A percentile compares a stretch with the other conserved stretches of the same genome.
These are phyloP conservation scores for Boletus tomentosulus DNA, from an alignment of 768 basidiomycete species.

Conservation along the genomic window DNA sequence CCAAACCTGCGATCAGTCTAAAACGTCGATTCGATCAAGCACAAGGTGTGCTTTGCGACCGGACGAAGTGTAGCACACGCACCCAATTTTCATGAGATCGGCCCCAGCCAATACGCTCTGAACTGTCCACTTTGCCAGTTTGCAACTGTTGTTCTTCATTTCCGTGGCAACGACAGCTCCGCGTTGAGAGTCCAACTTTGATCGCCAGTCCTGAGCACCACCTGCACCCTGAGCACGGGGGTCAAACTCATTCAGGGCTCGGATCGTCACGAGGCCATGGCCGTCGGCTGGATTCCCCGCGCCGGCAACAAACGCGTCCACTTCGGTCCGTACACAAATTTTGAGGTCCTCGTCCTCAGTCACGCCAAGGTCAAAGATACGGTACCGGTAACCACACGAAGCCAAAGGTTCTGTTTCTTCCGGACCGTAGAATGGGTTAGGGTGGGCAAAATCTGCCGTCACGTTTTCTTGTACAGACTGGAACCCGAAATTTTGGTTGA, in stretches of 20 bases:
- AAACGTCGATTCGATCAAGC: not conserved
- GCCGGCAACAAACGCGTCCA: constrained; percentile 78
- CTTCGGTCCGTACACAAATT: constrained; percentile 92
- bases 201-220: constrained; percentile 97
- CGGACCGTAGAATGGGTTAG: constrained; percentile 94
- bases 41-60: not conserved
- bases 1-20: constrained; percentile 6
- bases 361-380: constrained; percentile 88
- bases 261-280: constrained; percentile 82
- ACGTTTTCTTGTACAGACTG: constrained; percentile 82
- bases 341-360: constrained; percentile 88
- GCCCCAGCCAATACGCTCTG: constrained; percentile 94
- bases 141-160: constrained; percentile 99
- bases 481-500: constrained; percentile 98
- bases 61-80: constrained; percentile 26
- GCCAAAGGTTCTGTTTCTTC: constrained; percentile 95
- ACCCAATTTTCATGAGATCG: constrained; percentile 97
- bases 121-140: constrained; percentile 95
- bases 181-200: constrained; percentile 93
- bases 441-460: constrained; percentile 70
- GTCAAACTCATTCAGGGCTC: constrained; percentile 97
- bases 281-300: constrained; percentile 61
- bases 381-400: constrained; percentile 94
- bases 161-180: constrained; percentile 98
- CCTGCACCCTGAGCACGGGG: constrained; percentile 84